Conservation (phyloP, 2,329 filamentous ascomycete genomes). For the Claviceps paspali region DNA sequence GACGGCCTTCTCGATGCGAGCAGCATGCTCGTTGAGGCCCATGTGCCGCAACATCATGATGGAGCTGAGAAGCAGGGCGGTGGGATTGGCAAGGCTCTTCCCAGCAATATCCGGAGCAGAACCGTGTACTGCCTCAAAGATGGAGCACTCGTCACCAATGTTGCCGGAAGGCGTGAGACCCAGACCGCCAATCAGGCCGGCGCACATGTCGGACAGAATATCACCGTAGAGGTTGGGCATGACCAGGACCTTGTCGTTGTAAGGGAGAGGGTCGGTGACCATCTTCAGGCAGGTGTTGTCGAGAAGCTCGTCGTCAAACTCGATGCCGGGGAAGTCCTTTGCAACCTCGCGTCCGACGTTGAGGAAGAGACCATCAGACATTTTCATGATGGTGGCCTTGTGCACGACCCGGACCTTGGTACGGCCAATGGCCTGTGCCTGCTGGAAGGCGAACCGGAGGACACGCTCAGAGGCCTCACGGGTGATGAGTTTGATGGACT, state of each 20-base stretch:
- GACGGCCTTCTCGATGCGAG: constrained; percentile 82
- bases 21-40: constrained; percentile 71
- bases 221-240: constrained; percentile 98
- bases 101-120: constrained; percentile 94
- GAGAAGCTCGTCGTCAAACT: constrained; percentile 94
- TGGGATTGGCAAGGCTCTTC: constrained; percentile 93
- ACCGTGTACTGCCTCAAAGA: constrained; percentile 98
- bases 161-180: constrained; percentile 95
- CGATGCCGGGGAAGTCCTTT: constrained; percentile 90
- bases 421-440: constrained; percentile 83
- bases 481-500: constrained; percentile 99
- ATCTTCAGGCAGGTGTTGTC: constrained; percentile 99
- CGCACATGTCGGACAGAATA: constrained; percentile 99
- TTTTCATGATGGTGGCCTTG: constrained; percentile 99
- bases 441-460: constrained; percentile 94
- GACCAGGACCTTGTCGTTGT: constrained; percentile 98
- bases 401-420: constrained; percentile 96
- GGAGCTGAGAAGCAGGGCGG: constrained; percentile 82
- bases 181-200: constrained; percentile 92
- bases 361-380: constrained; percentile 97
- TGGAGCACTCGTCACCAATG: constrained; percentile 97
- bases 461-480: constrained; percentile 88
- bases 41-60: constrained; percentile 99
- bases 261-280: constrained; percentile 86
- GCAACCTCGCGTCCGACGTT: constrained; percentile 69